Evolutionary conservation across 2,329 filamentous ascomycete genomes (phyloP), one percentile per base, ranked within the genome.

Genomic region (Aspergillus puulaauensis): DNA sequence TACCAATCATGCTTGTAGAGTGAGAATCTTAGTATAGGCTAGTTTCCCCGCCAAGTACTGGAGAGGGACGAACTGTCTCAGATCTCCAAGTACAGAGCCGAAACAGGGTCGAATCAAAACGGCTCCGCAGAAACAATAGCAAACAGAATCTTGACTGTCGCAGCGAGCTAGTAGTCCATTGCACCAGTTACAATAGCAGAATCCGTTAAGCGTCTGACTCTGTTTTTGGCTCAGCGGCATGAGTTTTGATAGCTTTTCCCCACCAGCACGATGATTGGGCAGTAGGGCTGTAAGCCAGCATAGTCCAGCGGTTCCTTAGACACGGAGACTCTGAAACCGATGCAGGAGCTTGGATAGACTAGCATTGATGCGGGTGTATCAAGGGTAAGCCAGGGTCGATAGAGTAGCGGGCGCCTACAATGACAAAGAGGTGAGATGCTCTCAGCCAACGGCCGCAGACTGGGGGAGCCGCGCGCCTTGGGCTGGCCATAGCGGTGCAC

Each of bases 401-500:
- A 15, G 23, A n/a, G 19, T 8, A 19, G 24, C 19, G 44, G 44
- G 44, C 44, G 44, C 24, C 24, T 47, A 47, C 44, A 23, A 40
- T 11, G 33, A 33, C 44, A 47, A 6, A 11, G 43, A 45, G 24
- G 12, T 21, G 19, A 27, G 41, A 31, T 21, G n/a, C n/a, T 52
- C 40, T 23, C 40, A 53, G 31, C 51, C 51, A 53, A 45, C 21
- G 19, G 51, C 37, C 21, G 40, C 17, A 15, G 27, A n/a, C 9
- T 37, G 9, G 35, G 43, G 24, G 23, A 52, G 54, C 48, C 27
- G 54, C 54, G 54, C 54, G 54, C 49, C 48, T 41, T 47, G 15
- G 11, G 12, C 31, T 17, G 33, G 52, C 43, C 48, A 52, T 47
- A 11, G 35, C 40, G 27, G 41, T 46, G 47, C 31, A 7, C 23